A percentile compares a stretch with the other conserved stretches of the same genome.
Evolutionary conservation across 1,139 yeast genomes (phyloP).

Genomic region (Sugiyamaella pinicola): DNA sequence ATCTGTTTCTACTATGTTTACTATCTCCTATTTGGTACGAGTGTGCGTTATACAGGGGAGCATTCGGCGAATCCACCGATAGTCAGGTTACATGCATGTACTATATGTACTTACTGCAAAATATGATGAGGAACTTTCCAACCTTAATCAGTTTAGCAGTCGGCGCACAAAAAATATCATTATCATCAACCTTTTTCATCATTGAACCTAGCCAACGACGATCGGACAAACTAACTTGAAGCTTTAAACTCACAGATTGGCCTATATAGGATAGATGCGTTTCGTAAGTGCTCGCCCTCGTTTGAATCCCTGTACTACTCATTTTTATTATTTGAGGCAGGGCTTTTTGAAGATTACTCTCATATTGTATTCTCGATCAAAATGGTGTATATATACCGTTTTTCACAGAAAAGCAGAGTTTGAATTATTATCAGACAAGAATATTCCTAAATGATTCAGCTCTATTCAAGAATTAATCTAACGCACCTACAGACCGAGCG

Average conservation of each 20-base stretch:
- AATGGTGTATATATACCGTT: background rate
- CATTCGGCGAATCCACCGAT: slow-evolving; percentile 8
- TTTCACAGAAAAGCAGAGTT: background rate
- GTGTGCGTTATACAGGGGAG: too few species aligned
- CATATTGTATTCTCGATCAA: background rate
- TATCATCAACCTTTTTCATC: slow-evolving; percentile 8
- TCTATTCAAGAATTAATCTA: slow-evolving; percentile 22
- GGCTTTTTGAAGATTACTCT: background rate
- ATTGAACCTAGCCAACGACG: slow-evolving; percentile 1
- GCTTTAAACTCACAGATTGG: slow-evolving; percentile 12
- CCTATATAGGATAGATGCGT: slow-evolving; percentile 16
- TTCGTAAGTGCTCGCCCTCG: too few species aligned
- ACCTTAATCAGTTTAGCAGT: slow-evolving; percentile 8
- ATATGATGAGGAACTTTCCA: background rate
- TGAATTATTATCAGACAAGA: background rate
- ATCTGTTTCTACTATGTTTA: too few species aligned
- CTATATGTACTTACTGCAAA: background rate
- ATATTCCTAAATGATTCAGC: slow-evolving; percentile 3
- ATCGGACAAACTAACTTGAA: slow-evolving; percentile 12
- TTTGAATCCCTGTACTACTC: too few species aligned
- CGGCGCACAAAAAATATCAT: slow-evolving; percentile 5
- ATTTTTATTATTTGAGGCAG: background rate
- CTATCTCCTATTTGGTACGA: too few species aligned
- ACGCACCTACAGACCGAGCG: slow-evolving; percentile 34
- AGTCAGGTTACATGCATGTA: background rate